phyloP scores from a whole-genome alignment of 106 monocot species.

The Amphibolis antarctica region DNA sequence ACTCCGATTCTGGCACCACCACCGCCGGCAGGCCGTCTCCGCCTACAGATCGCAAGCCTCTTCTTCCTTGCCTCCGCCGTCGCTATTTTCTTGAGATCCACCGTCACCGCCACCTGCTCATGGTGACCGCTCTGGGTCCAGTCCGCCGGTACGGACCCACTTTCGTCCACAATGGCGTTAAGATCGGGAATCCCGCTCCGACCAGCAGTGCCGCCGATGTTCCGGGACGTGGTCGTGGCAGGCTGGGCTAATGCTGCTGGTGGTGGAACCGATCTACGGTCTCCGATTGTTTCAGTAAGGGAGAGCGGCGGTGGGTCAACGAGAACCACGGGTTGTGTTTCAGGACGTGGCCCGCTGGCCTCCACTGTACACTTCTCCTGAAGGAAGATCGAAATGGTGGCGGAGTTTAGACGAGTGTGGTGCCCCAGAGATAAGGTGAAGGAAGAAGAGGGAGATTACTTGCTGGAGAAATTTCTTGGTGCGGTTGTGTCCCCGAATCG shows the following conservation, averaged over 20 bases:
- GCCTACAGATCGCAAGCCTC: neutral
- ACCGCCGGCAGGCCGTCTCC: neutral
- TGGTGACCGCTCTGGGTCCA: too few relatives aligned
- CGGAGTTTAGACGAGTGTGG: neutral
- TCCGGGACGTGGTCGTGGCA: neutral
- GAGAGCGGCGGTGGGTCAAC: neutral
- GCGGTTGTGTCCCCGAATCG: neutral
- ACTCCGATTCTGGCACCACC: neutral
- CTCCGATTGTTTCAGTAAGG: too few relatives aligned
- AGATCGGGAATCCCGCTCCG: neutral
- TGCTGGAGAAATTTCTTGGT: neutral
- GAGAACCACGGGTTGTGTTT: neutral
- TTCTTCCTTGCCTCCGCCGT: conserved; percentile 4
- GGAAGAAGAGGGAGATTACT: neutral
- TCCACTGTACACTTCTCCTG: neutral
- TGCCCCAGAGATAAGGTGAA: neutral
- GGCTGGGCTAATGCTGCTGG: neutral
- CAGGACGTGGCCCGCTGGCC: neutral
- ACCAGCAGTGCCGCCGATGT: neutral
- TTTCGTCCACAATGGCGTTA: conserved; percentile 1
- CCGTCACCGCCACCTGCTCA: neutral
- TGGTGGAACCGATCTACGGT: neutral
- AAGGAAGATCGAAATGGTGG: neutral
- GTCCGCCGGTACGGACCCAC: neutral
- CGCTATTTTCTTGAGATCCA: neutral